phyloP scores from a whole-genome alignment of 73 alveolate genomes.

The Paramecium bursaria region DNA sequence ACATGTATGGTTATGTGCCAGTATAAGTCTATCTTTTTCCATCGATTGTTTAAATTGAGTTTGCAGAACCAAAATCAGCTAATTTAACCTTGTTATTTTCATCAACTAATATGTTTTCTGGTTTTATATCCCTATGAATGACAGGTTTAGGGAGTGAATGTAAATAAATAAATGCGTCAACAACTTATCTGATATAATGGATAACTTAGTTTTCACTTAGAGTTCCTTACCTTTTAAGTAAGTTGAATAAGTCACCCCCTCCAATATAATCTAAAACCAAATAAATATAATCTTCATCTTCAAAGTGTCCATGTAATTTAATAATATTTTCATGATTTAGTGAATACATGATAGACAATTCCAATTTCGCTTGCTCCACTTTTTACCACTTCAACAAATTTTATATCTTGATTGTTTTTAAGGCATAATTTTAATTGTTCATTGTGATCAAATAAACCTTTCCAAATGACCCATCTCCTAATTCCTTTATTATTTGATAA shows the following conservation, averaged over 20 bases:
- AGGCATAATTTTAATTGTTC: too few relatives aligned
- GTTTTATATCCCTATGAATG: slow-evolving; percentile 93
- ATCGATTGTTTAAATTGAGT: slow-evolving; percentile 72
- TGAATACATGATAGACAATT: slow-evolving; percentile 81
- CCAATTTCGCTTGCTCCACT: slow-evolving; percentile 76
- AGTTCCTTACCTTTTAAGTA: slow-evolving; percentile 74
- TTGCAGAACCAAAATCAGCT: slow-evolving; percentile 96
- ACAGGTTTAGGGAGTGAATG: slow-evolving; percentile 90
- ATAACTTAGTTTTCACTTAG: slow-evolving; percentile 79
- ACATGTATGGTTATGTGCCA: slow-evolving; percentile 90
- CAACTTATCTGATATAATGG: slow-evolving; percentile 88
- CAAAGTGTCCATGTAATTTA: slow-evolving; percentile 82
- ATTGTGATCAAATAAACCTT: too few relatives aligned
- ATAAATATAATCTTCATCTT: slow-evolving; percentile 80
- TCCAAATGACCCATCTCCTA: too few relatives aligned
- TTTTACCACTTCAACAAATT: too few relatives aligned
- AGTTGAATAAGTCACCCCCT: slow-evolving; percentile 78
- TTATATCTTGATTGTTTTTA: too few relatives aligned
- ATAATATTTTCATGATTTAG: slow-evolving; percentile 81
- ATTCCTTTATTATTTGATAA: too few relatives aligned
- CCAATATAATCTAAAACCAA: slow-evolving; percentile 85
- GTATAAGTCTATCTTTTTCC: slow-evolving; percentile 81
- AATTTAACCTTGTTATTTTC: slow-evolving; percentile 83
- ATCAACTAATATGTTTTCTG: slow-evolving; percentile 89
- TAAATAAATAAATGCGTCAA: slow-evolving; percentile 85